Evolutionary conservation across 2,329 filamentous ascomycete genomes (phyloP), one percentile per base, ranked within the genome.

Genomic region (Paecilomyces dactylethromorphus): DNA sequence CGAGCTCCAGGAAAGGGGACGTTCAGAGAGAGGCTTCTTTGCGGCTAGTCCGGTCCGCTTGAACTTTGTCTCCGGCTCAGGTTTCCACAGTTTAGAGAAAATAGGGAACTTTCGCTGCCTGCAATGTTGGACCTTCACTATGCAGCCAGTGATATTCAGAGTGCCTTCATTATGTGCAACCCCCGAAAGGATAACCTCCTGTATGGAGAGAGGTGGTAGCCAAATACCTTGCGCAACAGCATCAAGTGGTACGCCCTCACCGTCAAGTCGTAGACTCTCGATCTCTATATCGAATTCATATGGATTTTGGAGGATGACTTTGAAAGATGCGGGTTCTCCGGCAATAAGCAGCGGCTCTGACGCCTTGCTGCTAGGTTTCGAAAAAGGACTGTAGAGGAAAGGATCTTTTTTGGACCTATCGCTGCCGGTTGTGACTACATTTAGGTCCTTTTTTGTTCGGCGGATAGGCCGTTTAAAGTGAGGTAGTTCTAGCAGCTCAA

Each of bases 301-400:
- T 0, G 92, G 91, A 66, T 99, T 99, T 69, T 97, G 94, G 18
- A 99, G 79, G 1, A 89, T 92, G 31, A 97, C 82, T 65, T 84
- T 84, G 73, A 97, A 96, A 3, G 83, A 86, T 1, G 90, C 87
- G 59, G 84, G 76, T 72, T 97, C 92, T 15, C 87, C 87, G 3
- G 90, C 87, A 21, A 97, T 90, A 31, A 97, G 79, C 0, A 91
- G 83, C 59, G 82, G 82, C 59, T 92, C 86, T 12, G 83, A 78
- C 1, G 81, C 79, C 24, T 73, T 76, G 18, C 78, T 78, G 24
- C 82, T 81, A 56, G 87, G 70, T 73, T 92, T 91, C 21, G 92
- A 76, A 68, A 97, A 97, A 0, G 94, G 91, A 68, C 97, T 97
- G 71, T 97, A 96, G 59, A 99, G 90, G 66, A 99, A 96, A 0